Conservation (phyloP, 2,329 filamentous ascomycete genomes). For the Bertia moriformis region DNA sequence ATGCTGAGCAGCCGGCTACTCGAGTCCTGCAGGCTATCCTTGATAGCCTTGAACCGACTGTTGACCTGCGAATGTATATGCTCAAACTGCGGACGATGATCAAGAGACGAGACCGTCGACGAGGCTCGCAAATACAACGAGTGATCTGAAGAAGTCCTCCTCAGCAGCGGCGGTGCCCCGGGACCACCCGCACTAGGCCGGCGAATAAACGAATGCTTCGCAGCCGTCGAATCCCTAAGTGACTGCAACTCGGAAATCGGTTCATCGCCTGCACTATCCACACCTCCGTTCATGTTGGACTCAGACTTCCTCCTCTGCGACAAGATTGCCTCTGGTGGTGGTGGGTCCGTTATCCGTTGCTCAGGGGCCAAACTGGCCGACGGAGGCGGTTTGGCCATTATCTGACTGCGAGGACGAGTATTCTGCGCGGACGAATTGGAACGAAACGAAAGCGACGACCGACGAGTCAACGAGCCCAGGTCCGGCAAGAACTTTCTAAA, state of each 20-base stretch:
- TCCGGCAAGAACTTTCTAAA: conserved; percentile 20
- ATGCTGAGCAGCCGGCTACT: conserved; percentile 59
- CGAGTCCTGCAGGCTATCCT: conserved; percentile 73
- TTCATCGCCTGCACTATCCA: conserved; percentile 8
- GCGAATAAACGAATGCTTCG: conserved; percentile 9
- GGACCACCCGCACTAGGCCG: conserved; percentile 6
- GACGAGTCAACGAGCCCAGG: conserved; percentile 13
- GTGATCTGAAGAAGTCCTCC: conserved; percentile 59
- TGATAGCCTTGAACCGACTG: conserved; percentile 76
- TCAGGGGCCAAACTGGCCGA: neutral
- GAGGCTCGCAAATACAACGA: conserved; percentile 63
- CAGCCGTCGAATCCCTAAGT: conserved; percentile 9
- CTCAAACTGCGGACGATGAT: conserved; percentile 69
- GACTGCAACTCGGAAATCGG: conserved; percentile 15
- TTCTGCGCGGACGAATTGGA: neutral
- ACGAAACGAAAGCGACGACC: conserved; percentile 12
- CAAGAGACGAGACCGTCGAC: conserved; percentile 68
- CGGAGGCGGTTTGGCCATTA: neutral
- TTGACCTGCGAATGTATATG: conserved; percentile 76
- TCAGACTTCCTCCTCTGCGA: too few relatives aligned
- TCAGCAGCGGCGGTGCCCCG: conserved; percentile 22
- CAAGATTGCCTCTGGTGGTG: neutral
- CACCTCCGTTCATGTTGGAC: conserved; percentile 3
- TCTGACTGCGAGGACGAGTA: neutral
- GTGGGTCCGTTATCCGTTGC: too few relatives aligned